These are phyloP conservation scores for Amaranthus palmeri DNA, from an alignment of 148 eudicot genomes.

Conservation along the genomic window DNA sequence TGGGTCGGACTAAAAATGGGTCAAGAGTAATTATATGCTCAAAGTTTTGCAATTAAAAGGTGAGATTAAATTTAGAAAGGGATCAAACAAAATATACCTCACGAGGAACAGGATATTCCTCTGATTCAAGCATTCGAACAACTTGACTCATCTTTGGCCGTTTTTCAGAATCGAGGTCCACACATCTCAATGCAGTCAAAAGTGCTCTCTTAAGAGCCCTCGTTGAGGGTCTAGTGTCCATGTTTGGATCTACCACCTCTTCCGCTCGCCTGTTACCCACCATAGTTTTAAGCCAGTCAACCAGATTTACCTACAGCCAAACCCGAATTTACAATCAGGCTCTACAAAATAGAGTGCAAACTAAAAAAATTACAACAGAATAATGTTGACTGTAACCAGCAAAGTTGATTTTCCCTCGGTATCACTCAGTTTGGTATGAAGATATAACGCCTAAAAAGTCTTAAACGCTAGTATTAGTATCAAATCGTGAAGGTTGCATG, in stretches of 20 bases:
- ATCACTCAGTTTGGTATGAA: not conserved
- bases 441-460: not conserved
- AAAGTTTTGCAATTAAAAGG: not conserved
- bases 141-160: constrained; percentile 90
- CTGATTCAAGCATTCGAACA: constrained; percentile 91
- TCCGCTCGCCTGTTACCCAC: constrained; percentile 75
- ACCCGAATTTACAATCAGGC: constrained; percentile 1
- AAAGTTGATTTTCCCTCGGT: not conserved
- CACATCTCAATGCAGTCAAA: constrained; percentile 78
- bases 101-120: constrained; percentile 78
- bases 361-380: not conserved
- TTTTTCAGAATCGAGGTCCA: constrained; percentile 78
- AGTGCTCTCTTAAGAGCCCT: constrained; percentile 83
- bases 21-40: not conserved
- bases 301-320: constrained; percentile 65
- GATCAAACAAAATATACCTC: constrained; percentile 42
- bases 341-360: not conserved
- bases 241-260: constrained; percentile 77
- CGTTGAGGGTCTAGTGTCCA: constrained; percentile 66
- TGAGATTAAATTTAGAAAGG: not conserved
- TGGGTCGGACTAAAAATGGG: no score
- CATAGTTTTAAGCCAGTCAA: constrained; percentile 94
- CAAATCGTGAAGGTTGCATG: not conserved
- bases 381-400: not conserved
- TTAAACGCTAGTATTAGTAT: not conserved